phyloP scores from a whole-genome alignment of 2,329 filamentous ascomycete genomes.

The Microsporum canis region DNA sequence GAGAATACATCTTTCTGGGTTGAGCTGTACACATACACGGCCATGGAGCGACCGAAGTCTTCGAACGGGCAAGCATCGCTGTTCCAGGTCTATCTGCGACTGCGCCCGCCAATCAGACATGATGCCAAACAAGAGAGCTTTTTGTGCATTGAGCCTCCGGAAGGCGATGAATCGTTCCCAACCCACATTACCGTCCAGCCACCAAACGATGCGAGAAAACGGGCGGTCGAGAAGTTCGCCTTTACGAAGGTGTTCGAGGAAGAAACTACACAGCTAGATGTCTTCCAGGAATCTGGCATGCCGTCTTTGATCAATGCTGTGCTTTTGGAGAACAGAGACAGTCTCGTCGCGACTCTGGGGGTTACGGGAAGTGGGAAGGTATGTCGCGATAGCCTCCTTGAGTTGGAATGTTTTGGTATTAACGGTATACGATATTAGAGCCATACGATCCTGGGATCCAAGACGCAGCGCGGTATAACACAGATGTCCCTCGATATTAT shows the following conservation, averaged over 20 bases:
- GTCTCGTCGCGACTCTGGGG: constrained; percentile 78
- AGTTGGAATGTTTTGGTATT: not conserved
- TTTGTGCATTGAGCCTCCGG: constrained; percentile 58
- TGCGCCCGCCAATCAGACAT: constrained; percentile 52
- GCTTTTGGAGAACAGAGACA: constrained; percentile 73
- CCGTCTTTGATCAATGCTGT: constrained; percentile 69
- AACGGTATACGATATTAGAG: constrained; percentile 46
- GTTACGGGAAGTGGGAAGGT: constrained; percentile 97
- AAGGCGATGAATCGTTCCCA: constrained; percentile 33
- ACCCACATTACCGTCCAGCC: constrained; percentile 69
- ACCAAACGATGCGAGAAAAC: constrained; percentile 67
- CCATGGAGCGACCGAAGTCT: constrained; percentile 27
- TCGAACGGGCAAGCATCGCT: constrained; percentile 40
- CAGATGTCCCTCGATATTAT: constrained; percentile 85
- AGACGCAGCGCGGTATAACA: constrained; percentile 73
- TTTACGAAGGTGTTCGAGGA: constrained; percentile 94
- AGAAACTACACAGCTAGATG: constrained; percentile 66
- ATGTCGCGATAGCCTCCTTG: constrained; percentile 6
- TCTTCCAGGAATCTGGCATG: constrained; percentile 72
- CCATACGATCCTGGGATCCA: constrained; percentile 88
- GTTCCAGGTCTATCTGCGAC: constrained; percentile 83
- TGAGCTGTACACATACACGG: not conserved
- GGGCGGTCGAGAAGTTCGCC: constrained; percentile 83
- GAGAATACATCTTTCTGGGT: not conserved
- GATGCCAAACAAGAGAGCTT: constrained; percentile 25